phyloP scores from a whole-genome alignment of 352 stramenopile genomes.

The Phytophthora ohioensis region DNA sequence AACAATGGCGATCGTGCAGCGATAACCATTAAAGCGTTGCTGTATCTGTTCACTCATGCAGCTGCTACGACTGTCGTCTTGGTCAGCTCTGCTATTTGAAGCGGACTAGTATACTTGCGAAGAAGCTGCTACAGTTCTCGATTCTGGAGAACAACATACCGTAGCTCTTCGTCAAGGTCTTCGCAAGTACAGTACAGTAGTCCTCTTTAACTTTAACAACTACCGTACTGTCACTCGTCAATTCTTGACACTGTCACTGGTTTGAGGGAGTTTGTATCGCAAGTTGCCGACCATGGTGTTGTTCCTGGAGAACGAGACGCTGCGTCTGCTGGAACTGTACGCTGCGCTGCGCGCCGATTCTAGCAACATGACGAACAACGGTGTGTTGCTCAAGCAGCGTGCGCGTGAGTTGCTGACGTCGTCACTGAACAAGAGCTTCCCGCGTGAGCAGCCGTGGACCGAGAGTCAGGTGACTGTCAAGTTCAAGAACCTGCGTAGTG shows the following conservation, averaged over 20 bases:
- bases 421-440: conserved; percentile 53
- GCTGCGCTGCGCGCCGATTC: conserved; percentile 44
- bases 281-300: conserved; percentile 51
- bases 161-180: too few relatives aligned
- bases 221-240: conserved; percentile 9
- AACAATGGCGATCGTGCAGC: too few relatives aligned
- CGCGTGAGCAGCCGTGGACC: conserved; percentile 48
- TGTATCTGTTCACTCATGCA: too few relatives aligned
- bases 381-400: conserved; percentile 56
- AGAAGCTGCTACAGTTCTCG: too few relatives aligned
- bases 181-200: too few relatives aligned
- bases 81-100: too few relatives aligned
- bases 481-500: conserved; percentile 72
- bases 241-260: background rate
- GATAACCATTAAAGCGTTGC: too few relatives aligned
- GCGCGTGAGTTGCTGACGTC: conserved; percentile 56
- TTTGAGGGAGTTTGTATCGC: background rate
- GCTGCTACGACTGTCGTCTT: too few relatives aligned
- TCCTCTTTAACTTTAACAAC: background rate
- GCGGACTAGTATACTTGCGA: too few relatives aligned
- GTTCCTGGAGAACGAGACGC: conserved; percentile 60
- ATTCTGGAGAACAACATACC: too few relatives aligned
- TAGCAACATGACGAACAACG: conserved; percentile 57
- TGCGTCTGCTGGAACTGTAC: conserved; percentile 65
- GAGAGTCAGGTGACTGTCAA: conserved; percentile 69